phyloP scores from a whole-genome alignment of 768 basidiomycete species.

The Suillus brevipes region DNA sequence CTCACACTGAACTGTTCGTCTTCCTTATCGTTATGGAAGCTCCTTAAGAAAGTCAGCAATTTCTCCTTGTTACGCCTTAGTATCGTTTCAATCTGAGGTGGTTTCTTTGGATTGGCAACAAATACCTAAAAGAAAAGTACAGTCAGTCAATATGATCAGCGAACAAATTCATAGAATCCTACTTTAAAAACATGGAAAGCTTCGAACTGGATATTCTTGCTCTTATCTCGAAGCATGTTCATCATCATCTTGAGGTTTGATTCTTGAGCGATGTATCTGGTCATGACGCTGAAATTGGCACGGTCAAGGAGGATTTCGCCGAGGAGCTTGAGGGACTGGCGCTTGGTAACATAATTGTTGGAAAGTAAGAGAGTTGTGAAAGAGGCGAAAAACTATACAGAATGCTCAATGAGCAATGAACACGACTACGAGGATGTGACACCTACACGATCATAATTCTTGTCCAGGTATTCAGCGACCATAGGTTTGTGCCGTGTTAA shows the following conservation, averaged over 20 bases:
- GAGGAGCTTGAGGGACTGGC: conserved; percentile 95
- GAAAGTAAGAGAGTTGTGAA: conserved; percentile 93
- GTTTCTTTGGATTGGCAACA: conserved; percentile 99
- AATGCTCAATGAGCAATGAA: background rate
- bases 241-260: conserved; percentile 99
- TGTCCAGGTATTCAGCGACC: conserved; percentile 96
- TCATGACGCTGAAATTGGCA: conserved; percentile 99
- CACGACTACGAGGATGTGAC: background rate
- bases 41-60: conserved; percentile 81
- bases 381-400: conserved; percentile 85
- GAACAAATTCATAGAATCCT: conserved; percentile 19
- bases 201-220: conserved; percentile 99
- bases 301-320: conserved; percentile 98
- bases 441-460: conserved; percentile 91
- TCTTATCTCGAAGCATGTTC: conserved; percentile 97
- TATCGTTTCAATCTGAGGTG: conserved; percentile 89
- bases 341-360: conserved; percentile 98
- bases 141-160: background rate
- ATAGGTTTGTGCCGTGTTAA: conserved; percentile 96
- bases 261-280: conserved; percentile 92
- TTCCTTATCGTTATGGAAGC: conserved; percentile 98
- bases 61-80: conserved; percentile 94
- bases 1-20: conserved; percentile 93
- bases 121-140: conserved; percentile 65
- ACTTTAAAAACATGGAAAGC: conserved; percentile 99